Conservation (phyloP, 163 green algal genomes). For the Botryococcus braunii region DNA sequence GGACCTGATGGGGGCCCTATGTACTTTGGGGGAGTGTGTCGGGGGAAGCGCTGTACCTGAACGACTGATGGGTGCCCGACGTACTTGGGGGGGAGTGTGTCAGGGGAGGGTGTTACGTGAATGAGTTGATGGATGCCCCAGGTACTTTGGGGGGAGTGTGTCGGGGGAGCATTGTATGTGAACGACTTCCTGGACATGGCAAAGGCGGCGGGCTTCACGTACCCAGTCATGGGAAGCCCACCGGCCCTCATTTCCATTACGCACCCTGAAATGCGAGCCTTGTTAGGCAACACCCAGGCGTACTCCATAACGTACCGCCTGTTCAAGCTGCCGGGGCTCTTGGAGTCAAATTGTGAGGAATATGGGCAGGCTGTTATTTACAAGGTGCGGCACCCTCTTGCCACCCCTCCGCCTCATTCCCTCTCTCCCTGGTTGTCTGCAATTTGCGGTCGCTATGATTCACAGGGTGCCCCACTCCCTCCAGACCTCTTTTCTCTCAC, state of each 20-base stretch:
- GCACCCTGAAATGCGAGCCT: conserved; percentile 29
- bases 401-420: neutral
- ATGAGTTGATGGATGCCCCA: conserved; percentile 68
- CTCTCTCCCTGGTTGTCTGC: neutral
- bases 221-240: conserved; percentile 58
- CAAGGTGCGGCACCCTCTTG: conserved; percentile 23
- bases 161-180: conserved; percentile 85
- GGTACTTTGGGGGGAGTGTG: conserved; percentile 89
- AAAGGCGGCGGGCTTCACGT: conserved; percentile 67
- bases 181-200: conserved; percentile 84
- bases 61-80: no score
- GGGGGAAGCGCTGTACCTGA: no score
- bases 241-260: conserved; percentile 32
- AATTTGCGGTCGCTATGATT: neutral
- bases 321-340: conserved; percentile 77
- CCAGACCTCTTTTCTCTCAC: neutral
- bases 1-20: no score
- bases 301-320: conserved; percentile 88
- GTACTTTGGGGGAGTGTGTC: no score
- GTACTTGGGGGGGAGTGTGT: conserved; percentile 93
- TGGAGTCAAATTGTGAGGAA: conserved; percentile 79
- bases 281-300: conserved; percentile 82
- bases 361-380: conserved; percentile 62
- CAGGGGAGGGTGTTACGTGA: conserved; percentile 84
- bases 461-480: neutral